Conservation (phyloP, 1,139 yeast genomes). For the Debaryomycetaceae sp. region DNA sequence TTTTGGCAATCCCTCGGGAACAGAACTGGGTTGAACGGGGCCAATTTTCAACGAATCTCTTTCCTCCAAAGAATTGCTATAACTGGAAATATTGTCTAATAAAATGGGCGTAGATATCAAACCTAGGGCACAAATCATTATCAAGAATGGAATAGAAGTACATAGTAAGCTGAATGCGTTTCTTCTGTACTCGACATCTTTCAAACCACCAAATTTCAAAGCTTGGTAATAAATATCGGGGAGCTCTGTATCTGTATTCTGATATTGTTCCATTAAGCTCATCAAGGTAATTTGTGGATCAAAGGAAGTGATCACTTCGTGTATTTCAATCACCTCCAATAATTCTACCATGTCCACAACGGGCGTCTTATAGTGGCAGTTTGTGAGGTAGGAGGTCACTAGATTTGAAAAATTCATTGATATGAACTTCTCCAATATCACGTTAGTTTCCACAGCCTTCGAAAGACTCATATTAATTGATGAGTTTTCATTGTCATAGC, state of each 20-base stretch:
- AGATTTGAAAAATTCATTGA: slow-evolving; percentile 16
- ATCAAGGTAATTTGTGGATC: slow-evolving; percentile 21
- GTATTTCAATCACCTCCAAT: slow-evolving; percentile 29
- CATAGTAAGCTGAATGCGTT: slow-evolving; percentile 21
- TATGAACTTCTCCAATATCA: slow-evolving; percentile 19
- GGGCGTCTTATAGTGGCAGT: slow-evolving; percentile 36
- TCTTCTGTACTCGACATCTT: slow-evolving; percentile 18
- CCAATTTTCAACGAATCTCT: slow-evolving; percentile 18
- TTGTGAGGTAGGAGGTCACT: slow-evolving; percentile 31
- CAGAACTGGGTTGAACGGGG: slow-evolving; percentile 11
- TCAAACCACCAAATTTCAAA: slow-evolving; percentile 10
- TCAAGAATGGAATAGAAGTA: slow-evolving; percentile 24
- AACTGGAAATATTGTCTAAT: slow-evolving; percentile 31
- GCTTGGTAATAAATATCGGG: slow-evolving; percentile 12
- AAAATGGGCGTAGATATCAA: slow-evolving; percentile 30
- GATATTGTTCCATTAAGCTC: slow-evolving; percentile 19
- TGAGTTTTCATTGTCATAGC: slow-evolving; percentile 13
- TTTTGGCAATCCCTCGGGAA: slow-evolving; percentile 14
- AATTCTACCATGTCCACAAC: slow-evolving; percentile 28
- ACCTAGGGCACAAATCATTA: slow-evolving; percentile 34
- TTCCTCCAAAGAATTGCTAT: slow-evolving; percentile 27
- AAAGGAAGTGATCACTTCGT: slow-evolving; percentile 17
- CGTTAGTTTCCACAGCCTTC: slow-evolving; percentile 14
- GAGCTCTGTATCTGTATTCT: slow-evolving; percentile 9
- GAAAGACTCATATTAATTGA: slow-evolving; percentile 8